Conservation (phyloP, 139 green algal genomes). For the Diplosphaera chodatii region DNA sequence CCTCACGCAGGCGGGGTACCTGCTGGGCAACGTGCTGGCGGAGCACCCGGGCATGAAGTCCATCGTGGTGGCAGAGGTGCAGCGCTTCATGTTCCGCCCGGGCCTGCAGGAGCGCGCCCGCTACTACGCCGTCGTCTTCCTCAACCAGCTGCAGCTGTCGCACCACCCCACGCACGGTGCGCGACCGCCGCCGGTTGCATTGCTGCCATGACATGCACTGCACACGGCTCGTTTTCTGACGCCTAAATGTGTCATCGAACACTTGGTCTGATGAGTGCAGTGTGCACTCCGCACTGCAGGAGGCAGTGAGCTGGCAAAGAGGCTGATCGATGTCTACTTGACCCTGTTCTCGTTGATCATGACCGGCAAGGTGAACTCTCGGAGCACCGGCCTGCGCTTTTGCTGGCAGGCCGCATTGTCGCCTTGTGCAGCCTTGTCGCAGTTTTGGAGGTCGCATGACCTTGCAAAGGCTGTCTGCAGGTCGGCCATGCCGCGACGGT, state of each 20-base stretch:
- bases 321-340: conserved; percentile 89
- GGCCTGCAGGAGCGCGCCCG: conserved; percentile 62
- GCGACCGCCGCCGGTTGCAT: too few relatives aligned
- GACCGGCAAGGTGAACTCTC: conserved; percentile 32
- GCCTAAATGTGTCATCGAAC: too few relatives aligned
- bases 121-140: conserved; percentile 85
- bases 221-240: too few relatives aligned
- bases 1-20: conserved; percentile 61
- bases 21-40: conserved; percentile 71
- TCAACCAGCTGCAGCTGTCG: conserved; percentile 85
- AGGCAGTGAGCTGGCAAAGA: conserved; percentile 56
- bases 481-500: conserved; percentile 49
- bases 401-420: too few relatives aligned
- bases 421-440: too few relatives aligned
- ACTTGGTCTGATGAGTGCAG: too few relatives aligned
- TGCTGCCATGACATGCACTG: too few relatives aligned
- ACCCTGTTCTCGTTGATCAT: conserved; percentile 79
- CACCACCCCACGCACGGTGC: conserved; percentile 29
- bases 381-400: too few relatives aligned
- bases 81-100: conserved; percentile 80
- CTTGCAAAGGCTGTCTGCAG: too few relatives aligned
- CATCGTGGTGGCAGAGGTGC: conserved; percentile 77
- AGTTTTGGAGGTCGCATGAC: too few relatives aligned
- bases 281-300: too few relatives aligned
- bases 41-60: conserved; percentile 83